Percentiles rank a stretch among this genome's conserved stretches.
Conservation (phyloP, 306 rosid species). For the Glycyrrhiza uralensis region DNA sequence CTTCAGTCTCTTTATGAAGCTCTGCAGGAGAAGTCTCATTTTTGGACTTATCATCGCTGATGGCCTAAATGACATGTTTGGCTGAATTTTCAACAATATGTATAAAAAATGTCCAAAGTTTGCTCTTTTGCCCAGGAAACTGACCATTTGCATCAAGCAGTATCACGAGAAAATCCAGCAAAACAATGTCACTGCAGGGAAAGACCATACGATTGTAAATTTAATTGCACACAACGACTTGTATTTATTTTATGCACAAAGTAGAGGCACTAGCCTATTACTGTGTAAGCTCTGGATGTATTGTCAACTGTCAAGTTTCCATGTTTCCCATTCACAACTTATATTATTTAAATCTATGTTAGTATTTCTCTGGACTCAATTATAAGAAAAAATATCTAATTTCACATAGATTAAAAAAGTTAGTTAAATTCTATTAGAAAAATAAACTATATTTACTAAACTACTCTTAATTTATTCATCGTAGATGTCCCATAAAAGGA, state of each 20-base stretch:
- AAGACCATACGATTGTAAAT: background rate
- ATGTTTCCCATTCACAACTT: background rate
- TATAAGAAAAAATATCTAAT: too few relatives aligned
- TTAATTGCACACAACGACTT: background rate
- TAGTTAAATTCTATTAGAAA: too few relatives aligned
- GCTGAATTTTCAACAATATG: background rate
- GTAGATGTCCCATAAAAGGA: too few relatives aligned
- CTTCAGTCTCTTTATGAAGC: background rate
- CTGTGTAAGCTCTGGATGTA: background rate
- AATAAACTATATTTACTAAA: too few relatives aligned
- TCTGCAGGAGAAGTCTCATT: background rate
- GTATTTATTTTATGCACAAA: slow-evolving; percentile 1
- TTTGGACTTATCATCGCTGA: background rate
- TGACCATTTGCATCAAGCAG: background rate
- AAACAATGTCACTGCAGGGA: background rate
- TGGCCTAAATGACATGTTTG: background rate
- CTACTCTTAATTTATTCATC: too few relatives aligned
- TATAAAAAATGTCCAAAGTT: background rate
- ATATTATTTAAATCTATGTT: too few relatives aligned
- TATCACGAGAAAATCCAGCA: slow-evolving; percentile 5
- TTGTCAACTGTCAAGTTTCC: background rate
- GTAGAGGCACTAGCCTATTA: background rate
- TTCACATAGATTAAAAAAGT: too few relatives aligned
- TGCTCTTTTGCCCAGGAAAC: background rate
- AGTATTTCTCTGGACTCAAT: too few relatives aligned